Evolutionary conservation across 2,329 filamentous ascomycete species (phyloP), one percentile per base, ranked within the genome.

Genomic region (Ceratocystis eucalypticola): DNA sequence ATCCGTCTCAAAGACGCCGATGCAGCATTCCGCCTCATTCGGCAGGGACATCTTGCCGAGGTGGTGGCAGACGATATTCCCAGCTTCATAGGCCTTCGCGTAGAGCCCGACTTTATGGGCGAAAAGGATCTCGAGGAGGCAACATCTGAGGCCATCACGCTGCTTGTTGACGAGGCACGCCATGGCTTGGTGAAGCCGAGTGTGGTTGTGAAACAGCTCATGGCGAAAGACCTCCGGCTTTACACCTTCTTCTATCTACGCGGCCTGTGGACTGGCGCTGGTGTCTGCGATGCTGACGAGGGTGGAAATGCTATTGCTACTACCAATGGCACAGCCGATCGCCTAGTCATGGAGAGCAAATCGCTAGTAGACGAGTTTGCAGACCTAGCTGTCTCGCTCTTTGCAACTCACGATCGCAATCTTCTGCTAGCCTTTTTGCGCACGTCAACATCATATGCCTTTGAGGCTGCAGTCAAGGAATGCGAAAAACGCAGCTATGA

Each of bases 201-300:
- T 2, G 82, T 86, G 1, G 92, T 99, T 1, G 87, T 96, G 1
- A 77, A 81, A 4, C 92, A 97, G 73, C 79, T 99, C 1, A 80
- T 87, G 70, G 79, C 80, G 22, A 84, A 87, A 68, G 80, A 85
- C 20, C 78, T 89, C 63, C 79, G 85, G 63, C 79, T 90, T 0
- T 96, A 96, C 72, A 82, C 96, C 0, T 97, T 89, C 77, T 95
- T 97, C 76, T 99, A 99, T 74, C 81, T 99, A 28, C 86, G 88
- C 12, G 86, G 87, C 0, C 79, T 99, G 2, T 99, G 93, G 92
- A 84, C 82, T 68, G 91, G 89, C 22, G 84, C 90, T 68, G 84
- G 83, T 8, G 81, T 87, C 45, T 76, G 78, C 67, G 81, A 84
- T 66, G 69, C 74, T 75, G 22, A 78, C 77, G 22, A 61, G 6